Evolutionary conservation across 768 basidiomycete species (phyloP).

Genomic region (Suillus brevipes): DNA sequence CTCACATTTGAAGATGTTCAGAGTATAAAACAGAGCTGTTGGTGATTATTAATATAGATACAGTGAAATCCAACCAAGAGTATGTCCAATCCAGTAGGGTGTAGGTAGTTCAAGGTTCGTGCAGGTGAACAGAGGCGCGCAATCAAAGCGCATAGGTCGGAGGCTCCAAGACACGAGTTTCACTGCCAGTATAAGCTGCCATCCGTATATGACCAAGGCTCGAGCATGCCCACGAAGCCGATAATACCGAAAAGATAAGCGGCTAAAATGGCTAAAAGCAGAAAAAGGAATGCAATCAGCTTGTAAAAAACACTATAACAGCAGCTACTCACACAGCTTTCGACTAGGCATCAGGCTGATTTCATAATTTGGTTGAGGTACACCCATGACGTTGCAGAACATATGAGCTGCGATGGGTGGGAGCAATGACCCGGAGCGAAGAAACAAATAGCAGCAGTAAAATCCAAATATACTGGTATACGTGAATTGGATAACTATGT

Average conservation of each 20-base stretch:
- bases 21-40: neutral
- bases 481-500: conserved; percentile 76
- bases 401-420: conserved; percentile 80
- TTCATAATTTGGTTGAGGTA: conserved; percentile 69
- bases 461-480: conserved; percentile 96
- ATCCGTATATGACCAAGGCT: conserved; percentile 47
- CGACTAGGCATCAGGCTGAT: conserved; percentile 50
- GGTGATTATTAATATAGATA: neutral
- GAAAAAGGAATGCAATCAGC: conserved; percentile 14
- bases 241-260: conserved; percentile 62
- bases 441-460: conserved; percentile 81
- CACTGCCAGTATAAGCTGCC: conserved; percentile 45
- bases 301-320: conserved; percentile 6
- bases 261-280: conserved; percentile 47
- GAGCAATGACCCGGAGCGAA: conserved; percentile 80
- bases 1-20: neutral
- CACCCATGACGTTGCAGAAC: conserved; percentile 94
- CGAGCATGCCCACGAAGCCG: conserved; percentile 54
- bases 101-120: neutral
- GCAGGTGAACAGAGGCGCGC: neutral
- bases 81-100: neutral
- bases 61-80: neutral
- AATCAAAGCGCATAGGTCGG: neutral
- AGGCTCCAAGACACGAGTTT: neutral
- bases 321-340: conserved; percentile 47